Percentiles rank a stretch among this genome's conserved stretches.
phyloP scores from a whole-genome alignment of 352 stramenopile species.

The Globisporangium canariense region DNA sequence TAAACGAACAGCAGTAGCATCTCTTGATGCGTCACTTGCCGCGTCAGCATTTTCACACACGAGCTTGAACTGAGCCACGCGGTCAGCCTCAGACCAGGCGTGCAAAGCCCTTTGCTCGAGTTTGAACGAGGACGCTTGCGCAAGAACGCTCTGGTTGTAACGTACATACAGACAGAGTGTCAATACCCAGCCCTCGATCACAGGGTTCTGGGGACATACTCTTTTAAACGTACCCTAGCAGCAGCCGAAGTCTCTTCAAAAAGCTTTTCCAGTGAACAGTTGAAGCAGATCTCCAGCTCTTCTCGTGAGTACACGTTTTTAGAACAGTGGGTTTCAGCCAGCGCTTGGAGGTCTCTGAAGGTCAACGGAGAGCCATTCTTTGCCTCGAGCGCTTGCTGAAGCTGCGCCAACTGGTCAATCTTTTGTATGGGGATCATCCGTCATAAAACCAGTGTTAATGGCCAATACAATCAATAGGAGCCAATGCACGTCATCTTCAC shows the following conservation, averaged over 20 bases:
- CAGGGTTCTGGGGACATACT: not conserved
- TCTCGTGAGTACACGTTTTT: constrained; percentile 26
- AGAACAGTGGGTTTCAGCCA: constrained; percentile 18
- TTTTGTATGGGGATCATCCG: constrained; percentile 11
- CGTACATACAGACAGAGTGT: not conserved
- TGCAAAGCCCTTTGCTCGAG: constrained; percentile 60
- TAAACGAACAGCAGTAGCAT: constrained; percentile 14
- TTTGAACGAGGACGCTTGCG: constrained; percentile 31
- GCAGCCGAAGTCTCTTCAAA: constrained; percentile 25
- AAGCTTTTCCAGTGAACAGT: constrained; percentile 18
- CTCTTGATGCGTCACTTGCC: not conserved
- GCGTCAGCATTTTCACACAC: constrained; percentile 16
- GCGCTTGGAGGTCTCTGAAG: constrained; percentile 30
- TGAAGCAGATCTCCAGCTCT: constrained; percentile 31
- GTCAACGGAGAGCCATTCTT: not conserved
- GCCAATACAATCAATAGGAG: no score
- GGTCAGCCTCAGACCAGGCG: constrained; percentile 66
- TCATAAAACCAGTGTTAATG: no score
- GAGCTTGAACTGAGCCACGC: constrained; percentile 45
- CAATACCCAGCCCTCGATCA: not conserved
- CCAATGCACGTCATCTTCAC: not conserved
- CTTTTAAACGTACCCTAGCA: constrained; percentile 23
- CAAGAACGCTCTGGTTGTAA: constrained; percentile 29
- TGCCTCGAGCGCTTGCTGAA: constrained; percentile 28
- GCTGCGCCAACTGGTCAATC: constrained; percentile 42